Evolutionary conservation across 2,329 filamentous ascomycete species (phyloP), one percentile per base, ranked within the genome.

Genomic region (Colletotrichum musicola): DNA sequence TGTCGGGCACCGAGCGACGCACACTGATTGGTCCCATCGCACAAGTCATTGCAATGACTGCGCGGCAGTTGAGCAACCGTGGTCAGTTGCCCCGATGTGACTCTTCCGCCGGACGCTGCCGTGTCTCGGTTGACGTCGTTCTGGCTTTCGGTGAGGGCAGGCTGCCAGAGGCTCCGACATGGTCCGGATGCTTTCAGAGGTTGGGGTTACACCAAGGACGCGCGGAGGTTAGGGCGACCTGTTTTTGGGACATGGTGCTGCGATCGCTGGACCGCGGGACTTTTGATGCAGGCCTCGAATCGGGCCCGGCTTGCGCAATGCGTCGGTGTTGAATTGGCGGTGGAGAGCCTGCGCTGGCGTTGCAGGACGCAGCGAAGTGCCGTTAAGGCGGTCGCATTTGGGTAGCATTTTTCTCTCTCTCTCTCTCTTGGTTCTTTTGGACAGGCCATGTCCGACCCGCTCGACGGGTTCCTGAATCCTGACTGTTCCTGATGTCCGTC

Each of bases 181-280:
- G 18, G 53, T 27, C 46, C 40, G 18, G 9, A 20, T n/a, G 51
- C 27, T 44, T n/a, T 44, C 40, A 58, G 55, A 27, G 38, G 40
- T 67, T 62, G 46, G 67, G 67, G 66, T 69, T 62, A 38, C 66
- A 69, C 56, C 20, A 55, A 51, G 25, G 30, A 60, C 47, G 56
- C 50, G 38, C 27, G 18, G 13, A 12, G 7, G n/a, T 9, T 14
- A 20, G 18, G 18, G n/a, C 46, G 18, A 13, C 46, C 9, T 25
- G 46, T 49, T 49, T 18, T 49, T 12, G 46, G 20, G 46, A 49
- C n/a, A 27, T 7, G 13, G 4, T 40, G 18, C 20, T 54, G 50
- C 30, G 44, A 56, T 44, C 38, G 40, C n/a, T 47, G 64, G 38
- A 44, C 25, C 38, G 60, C 53, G 58, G 64, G 60, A 65, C 47